Evolutionary conservation across 495 filamentous ascomycete species (phyloP).

Genomic region (Penicillium samsonianum): DNA sequence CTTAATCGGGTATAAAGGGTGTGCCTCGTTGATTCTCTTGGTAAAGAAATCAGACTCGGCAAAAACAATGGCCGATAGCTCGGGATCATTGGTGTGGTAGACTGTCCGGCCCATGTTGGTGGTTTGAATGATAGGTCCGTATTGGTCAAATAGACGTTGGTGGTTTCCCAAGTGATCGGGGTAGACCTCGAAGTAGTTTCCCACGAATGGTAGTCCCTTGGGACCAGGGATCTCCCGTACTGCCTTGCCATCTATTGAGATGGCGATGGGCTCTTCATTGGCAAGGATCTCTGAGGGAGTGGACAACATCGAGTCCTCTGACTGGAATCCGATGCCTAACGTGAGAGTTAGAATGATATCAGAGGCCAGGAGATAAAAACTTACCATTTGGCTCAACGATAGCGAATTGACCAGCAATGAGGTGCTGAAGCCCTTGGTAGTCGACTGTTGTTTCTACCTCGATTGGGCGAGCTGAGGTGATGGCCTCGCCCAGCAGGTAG

Average conservation of each 20-base stretch:
- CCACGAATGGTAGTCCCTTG: conserved; percentile 48
- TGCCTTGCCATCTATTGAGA: conserved; percentile 46
- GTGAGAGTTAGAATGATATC: conserved; percentile 6
- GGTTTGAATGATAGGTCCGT: conserved; percentile 56
- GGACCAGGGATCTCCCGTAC: conserved; percentile 49
- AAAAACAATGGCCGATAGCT: conserved; percentile 42
- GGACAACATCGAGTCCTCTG: conserved; percentile 26
- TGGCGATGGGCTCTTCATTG: conserved; percentile 33
- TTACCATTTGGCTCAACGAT: conserved; percentile 39
- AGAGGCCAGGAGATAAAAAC: not conserved
- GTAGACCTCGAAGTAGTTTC: conserved; percentile 56
- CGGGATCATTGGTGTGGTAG: conserved; percentile 54
- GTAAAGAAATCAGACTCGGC: conserved; percentile 52
- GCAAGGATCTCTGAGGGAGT: conserved; percentile 34
- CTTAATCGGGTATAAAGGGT: conserved; percentile 52
- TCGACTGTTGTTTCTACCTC: conserved; percentile 37
- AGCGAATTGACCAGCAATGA: conserved; percentile 45
- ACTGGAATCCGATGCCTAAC: conserved; percentile 44
- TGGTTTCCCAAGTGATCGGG: conserved; percentile 62
- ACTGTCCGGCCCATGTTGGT: conserved; percentile 51
- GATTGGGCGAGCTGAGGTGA: conserved; percentile 38
- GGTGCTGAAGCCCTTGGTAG: conserved; percentile 37
- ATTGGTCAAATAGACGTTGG: conserved; percentile 53
- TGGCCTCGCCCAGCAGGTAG: conserved; percentile 45
- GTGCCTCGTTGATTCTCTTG: conserved; percentile 51